phyloP scores from a whole-genome alignment of 495 filamentous ascomycete species.

The Jackrogersella minutella region DNA sequence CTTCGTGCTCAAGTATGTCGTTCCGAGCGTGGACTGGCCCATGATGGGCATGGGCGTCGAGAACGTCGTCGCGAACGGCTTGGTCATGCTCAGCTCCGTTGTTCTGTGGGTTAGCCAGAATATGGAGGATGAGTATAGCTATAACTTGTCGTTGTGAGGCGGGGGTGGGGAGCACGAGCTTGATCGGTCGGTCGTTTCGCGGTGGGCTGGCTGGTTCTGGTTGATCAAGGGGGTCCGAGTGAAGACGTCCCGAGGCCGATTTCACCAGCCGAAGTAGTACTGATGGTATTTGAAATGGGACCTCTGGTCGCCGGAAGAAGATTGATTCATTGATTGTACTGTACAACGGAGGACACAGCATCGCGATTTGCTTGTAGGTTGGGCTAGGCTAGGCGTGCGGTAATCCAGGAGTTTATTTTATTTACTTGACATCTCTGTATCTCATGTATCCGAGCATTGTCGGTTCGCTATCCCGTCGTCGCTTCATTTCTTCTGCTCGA shows the following conservation, averaged over 20 bases:
- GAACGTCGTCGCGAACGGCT: conserved; percentile 85
- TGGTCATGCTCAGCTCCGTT: conserved; percentile 70
- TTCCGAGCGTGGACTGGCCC: conserved; percentile 77
- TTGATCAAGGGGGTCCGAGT: not conserved
- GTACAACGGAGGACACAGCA: conserved; percentile 20
- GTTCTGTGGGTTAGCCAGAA: conserved; percentile 98
- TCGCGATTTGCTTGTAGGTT: conserved; percentile 8
- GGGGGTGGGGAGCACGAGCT: not conserved
- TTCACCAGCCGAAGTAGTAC: not conserved
- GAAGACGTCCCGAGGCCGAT: no score
- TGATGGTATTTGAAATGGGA: not conserved
- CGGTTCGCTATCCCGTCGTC: no score
- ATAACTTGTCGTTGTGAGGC: conserved; percentile 83
- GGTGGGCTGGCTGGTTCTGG: not conserved
- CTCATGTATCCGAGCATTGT: no score
- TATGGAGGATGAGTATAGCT: conserved; percentile 98
- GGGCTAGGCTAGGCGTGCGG: conserved; percentile 22
- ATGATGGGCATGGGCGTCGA: conserved; percentile 93
- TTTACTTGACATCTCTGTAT: not conserved
- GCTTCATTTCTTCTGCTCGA: no score
- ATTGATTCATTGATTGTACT: conserved; percentile 30
- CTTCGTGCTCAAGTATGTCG: conserved; percentile 90
- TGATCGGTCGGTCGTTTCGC: no score
- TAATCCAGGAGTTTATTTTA: conserved; percentile 15
- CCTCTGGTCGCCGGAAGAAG: conserved; percentile 5